Evolutionary conservation across 257 asterid species (phyloP), one percentile per base, ranked within the genome.

Genomic region (Solanum acaule): DNA sequence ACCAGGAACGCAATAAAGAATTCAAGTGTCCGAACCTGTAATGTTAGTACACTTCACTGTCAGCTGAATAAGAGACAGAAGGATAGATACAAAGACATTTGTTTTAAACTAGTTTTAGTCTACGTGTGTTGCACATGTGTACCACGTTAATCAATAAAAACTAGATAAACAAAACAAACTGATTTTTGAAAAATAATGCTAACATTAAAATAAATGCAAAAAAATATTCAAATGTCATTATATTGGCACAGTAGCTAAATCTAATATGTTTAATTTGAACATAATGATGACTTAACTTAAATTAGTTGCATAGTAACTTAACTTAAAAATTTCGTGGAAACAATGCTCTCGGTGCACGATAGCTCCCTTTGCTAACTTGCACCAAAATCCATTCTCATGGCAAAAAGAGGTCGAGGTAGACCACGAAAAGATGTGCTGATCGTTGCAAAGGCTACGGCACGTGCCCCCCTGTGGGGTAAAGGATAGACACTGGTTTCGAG

Each of bases 21-120:
- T 92, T 97, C 99, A 31, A 97, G 99, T 91, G 95, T 96, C 87
- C 98, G 93, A 79, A 97, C 99, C 99, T 97, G 92, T 73, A 90
- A 90, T 79, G 37, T 86, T 35, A 88, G 87, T 78, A 63, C 27
- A n/a, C 67, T 33, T 86, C 23, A 35, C 22, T 27, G 42, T 46
- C 42, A 46, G 42, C n/a, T 81, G 59, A 18, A 46, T 29, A 59
- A 46, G 40, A 29, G 63, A n/a, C 67, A 29, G 68, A 46, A 46
- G 37, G 27, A 29, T 46, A 15, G 40, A 46, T 18, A 27, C 34
- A 27, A 23, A 44, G 40, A 44, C 10, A 42, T 44, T 27, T 79
- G 63, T 23, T 44, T 27, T 27, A 81, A 81, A 40, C 31, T 75
- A 23, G 33, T 75, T 75, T 37, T 75, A 75, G 31, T 75, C 10